phyloP scores from a whole-genome alignment of 352 stramenopile genomes.

The Globisporangium radiosum region DNA sequence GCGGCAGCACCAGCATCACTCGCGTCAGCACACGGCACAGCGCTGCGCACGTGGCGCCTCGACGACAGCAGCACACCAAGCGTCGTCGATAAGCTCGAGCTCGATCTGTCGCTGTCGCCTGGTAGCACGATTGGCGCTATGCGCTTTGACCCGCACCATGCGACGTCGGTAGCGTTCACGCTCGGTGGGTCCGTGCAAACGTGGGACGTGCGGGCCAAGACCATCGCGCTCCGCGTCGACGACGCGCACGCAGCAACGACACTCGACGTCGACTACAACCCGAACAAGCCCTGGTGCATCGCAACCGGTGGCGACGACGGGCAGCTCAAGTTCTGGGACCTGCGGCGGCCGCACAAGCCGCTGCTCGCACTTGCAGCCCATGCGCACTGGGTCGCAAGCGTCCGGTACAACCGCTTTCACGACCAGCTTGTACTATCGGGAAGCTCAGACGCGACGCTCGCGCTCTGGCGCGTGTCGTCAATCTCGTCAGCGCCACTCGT shows the following conservation, averaged over 20 bases:
- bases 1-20: constrained; percentile 17
- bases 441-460: constrained; percentile 91
- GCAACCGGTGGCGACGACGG: constrained; percentile 92
- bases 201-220: constrained; percentile 63
- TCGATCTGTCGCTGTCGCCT: constrained; percentile 41
- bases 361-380: constrained; percentile 88
- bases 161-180: constrained; percentile 52
- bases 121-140: constrained; percentile 28
- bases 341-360: constrained; percentile 72
- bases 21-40: constrained; percentile 34
- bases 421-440: constrained; percentile 94
- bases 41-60: constrained; percentile 52
- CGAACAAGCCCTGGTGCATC: constrained; percentile 93
- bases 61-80: constrained; percentile 19
- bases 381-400: constrained; percentile 88
- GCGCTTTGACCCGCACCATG: constrained; percentile 83
- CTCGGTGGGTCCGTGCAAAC: constrained; percentile 55
- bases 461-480: constrained; percentile 94
- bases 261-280: constrained; percentile 95
- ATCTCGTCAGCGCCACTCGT: constrained; percentile 96
- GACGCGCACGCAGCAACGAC: constrained; percentile 56
- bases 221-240: constrained; percentile 34
- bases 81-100: constrained; percentile 34
- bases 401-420: constrained; percentile 97
- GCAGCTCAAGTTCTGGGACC: constrained; percentile 97